Conservation (phyloP, 2,329 filamentous ascomycete genomes). For the Leptoxyphium fumago region DNA sequence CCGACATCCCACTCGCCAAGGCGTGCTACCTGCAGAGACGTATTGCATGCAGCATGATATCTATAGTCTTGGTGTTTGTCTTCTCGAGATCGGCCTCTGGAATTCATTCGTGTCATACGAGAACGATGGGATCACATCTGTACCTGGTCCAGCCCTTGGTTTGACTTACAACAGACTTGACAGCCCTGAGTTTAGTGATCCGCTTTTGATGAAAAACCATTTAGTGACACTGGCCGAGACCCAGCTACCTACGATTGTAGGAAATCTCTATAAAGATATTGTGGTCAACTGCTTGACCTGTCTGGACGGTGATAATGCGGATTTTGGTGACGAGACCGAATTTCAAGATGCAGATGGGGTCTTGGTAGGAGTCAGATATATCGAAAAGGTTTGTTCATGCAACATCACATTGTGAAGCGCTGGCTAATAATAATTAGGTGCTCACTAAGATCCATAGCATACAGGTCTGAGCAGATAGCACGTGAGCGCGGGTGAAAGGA, state of each 20-base stretch:
- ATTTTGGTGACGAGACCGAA: slow-evolving; percentile 1
- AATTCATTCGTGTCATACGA: slow-evolving; percentile 19
- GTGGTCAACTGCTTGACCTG: slow-evolving; percentile 21
- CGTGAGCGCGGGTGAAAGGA: no score
- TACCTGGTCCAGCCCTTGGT: neutral
- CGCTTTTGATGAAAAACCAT: slow-evolving; percentile 5
- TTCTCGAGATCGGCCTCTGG: slow-evolving; percentile 41
- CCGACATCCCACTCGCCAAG: slow-evolving; percentile 35
- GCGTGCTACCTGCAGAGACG: slow-evolving; percentile 20
- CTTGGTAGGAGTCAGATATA: slow-evolving; percentile 9
- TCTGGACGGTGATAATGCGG: slow-evolving; percentile 10
- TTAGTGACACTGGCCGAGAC: slow-evolving; percentile 11
- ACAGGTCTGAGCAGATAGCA: no score
- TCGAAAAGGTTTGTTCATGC: slow-evolving; percentile 11
- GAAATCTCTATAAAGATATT: slow-evolving; percentile 19
- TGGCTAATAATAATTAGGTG: no score
- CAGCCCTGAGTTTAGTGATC: neutral
- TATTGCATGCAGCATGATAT: slow-evolving; percentile 43
- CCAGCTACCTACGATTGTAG: slow-evolving; percentile 17
- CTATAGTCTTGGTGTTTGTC: slow-evolving; percentile 40
- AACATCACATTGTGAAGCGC: no score
- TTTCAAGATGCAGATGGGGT: slow-evolving; percentile 6
- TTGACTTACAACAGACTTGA: neutral
- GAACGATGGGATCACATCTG: neutral
- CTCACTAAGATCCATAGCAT: no score